Evolutionary conservation across 2,329 filamentous ascomycete genomes (phyloP).

Genomic region (Sarocladium oryzae): DNA sequence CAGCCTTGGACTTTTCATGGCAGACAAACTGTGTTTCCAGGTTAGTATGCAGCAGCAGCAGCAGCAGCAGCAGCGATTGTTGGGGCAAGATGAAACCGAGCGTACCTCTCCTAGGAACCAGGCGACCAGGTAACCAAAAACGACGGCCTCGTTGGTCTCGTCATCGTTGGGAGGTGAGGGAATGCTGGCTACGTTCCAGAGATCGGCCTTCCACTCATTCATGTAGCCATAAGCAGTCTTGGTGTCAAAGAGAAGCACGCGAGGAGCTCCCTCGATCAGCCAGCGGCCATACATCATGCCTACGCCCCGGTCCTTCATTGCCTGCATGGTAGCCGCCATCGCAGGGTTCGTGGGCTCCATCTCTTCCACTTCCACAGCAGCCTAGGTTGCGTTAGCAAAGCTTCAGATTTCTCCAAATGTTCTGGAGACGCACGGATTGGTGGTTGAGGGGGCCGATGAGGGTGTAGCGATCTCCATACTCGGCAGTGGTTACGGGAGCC

Average conservation of each 20-base stretch:
- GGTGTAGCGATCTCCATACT: constrained; percentile 97
- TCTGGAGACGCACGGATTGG: constrained; percentile 60
- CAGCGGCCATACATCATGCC: constrained; percentile 89
- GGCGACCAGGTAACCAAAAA: constrained; percentile 93
- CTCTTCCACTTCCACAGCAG: constrained; percentile 95
- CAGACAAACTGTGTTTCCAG: constrained; percentile 65
- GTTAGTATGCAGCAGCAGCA: too few species aligned
- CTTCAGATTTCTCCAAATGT: background rate
- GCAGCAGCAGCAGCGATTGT: too few species aligned
- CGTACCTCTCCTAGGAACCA: constrained; percentile 97
- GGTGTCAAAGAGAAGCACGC: constrained; percentile 91
- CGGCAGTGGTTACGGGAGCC: constrained; percentile 91
- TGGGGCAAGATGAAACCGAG: constrained; percentile 8
- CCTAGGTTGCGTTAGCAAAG: constrained; percentile 43
- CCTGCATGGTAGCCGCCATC: constrained; percentile 74
- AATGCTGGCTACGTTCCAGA: constrained; percentile 90
- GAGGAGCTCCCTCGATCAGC: constrained; percentile 93
- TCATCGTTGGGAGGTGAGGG: constrained; percentile 87
- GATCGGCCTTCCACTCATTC: constrained; percentile 93
- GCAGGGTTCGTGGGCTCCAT: constrained; percentile 77
- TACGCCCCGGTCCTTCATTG: constrained; percentile 90
- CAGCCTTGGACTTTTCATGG: constrained; percentile 84
- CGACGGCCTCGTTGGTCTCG: constrained; percentile 95
- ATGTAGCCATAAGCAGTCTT: constrained; percentile 86
- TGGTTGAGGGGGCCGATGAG: constrained; percentile 92